A percentile compares a stretch with the other conserved stretches of the same genome.
Conservation (phyloP, 371 early-diverging fungal species). For the Lichtheimia hyalospora region DNA sequence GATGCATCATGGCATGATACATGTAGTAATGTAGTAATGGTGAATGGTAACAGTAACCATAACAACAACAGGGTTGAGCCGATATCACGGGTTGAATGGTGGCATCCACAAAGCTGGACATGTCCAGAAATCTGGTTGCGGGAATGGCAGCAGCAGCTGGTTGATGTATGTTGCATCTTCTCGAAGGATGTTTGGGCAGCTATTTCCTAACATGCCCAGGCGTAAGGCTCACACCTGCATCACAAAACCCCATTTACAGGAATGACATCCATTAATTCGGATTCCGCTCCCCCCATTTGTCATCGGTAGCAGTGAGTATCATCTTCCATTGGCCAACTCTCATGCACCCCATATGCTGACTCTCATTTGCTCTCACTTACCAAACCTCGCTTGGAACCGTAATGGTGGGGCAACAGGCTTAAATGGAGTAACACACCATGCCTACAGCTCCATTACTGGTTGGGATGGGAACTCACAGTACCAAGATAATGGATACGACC, state of each 20-base stretch:
- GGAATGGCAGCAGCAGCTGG: background rate
- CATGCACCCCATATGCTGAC: background rate
- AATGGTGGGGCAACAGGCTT: too few species aligned
- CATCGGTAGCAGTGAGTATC: background rate
- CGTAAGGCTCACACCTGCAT: too few species aligned
- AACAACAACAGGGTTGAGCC: too few species aligned
- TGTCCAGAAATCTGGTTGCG: background rate
- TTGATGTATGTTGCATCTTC: too few species aligned
- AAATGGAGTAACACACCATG: conserved; percentile 5
- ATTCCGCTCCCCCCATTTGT: conserved; percentile 7
- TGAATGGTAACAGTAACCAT: too few species aligned
- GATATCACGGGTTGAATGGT: too few species aligned
- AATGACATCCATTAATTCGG: conserved; percentile 7
- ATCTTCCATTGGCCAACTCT: conserved; percentile 2
- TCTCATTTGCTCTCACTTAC: background rate
- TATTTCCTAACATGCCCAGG: too few species aligned
- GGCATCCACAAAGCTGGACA: too few species aligned
- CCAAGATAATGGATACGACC: conserved; percentile 3
- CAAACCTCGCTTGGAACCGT: background rate
- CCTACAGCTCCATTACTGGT: background rate
- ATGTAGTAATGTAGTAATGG: too few species aligned
- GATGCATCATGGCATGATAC: too few species aligned
- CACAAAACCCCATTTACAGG: conserved; percentile 3
- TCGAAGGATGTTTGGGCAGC: too few species aligned
- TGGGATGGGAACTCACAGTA: conserved; percentile 3